Evolutionary conservation across 306 rosid genomes (phyloP), one percentile per base, ranked within the genome.

Genomic region (cucumber (Cucumis sativus)): DNA sequence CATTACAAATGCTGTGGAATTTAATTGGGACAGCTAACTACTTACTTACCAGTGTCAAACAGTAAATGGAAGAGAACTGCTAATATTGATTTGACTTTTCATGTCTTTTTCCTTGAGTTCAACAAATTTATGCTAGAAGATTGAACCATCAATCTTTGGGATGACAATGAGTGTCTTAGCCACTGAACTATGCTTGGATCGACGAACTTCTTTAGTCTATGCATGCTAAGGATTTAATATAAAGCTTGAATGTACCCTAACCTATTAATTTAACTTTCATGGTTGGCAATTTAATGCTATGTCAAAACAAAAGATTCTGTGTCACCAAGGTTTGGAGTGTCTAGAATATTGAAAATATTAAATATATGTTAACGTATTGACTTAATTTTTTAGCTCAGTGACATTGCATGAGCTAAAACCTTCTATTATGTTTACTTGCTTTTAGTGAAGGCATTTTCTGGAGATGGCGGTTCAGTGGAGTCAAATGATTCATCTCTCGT

Each of bases 401-500:
- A 68, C 79, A 41, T 10, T 20, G 79, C 85, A 7, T 14, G 60
- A 51, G 81, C n/a, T 79, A 33, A 78, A 80, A n/a, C n/a, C 35
- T 43, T 41, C 12, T 69, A 21, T 37, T 81, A 11, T 57, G 3
- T 77, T 54, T 64, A 47, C 39, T 25, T 47, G 16, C 35, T 58
- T 79, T 13, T 66, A 90, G 97, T 86, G 80, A 90, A 89, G 80
- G 93, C 93, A 59, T 64, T 84, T 86, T 64, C 91, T 20, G 88
- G 89, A 39, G 89, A 88, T 71, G 57, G 55, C 82, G 87, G 83
- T 55, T 37, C 75, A 18, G 75, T 80, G 59, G 92, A 89, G 80
- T 76, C 89, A 49, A 88, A 88, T 61, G 96, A 90, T 79, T 90
- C 96, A 37, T 79, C 97, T 54, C 93, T 86, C 28, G 96, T 95